A percentile compares a stretch with the other conserved stretches of the same genome.
These are phyloP conservation scores for Aspergillus caelatus DNA, from an alignment of 2,329 filamentous ascomycete genomes.

Conservation along the genomic window DNA sequence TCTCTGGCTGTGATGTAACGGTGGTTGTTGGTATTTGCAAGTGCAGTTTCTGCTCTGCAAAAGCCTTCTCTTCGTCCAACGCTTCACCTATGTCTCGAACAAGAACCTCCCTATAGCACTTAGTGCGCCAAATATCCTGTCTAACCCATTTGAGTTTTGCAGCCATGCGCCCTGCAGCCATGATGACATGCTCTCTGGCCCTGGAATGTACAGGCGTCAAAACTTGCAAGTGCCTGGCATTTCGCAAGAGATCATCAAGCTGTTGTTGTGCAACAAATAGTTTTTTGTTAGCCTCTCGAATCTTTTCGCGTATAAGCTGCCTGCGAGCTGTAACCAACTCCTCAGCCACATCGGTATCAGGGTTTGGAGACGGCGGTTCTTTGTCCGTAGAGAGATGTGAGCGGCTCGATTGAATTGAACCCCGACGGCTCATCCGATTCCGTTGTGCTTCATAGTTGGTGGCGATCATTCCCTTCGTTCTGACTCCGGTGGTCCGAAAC, in stretches of 20 bases:
- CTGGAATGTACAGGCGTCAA: constrained; percentile 89
- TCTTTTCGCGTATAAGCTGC: constrained; percentile 80
- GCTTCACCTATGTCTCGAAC: constrained; percentile 85
- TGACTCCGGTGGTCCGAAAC: constrained; percentile 86
- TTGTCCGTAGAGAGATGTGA: constrained; percentile 69
- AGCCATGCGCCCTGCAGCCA: constrained; percentile 79
- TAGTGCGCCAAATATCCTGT: constrained; percentile 89
- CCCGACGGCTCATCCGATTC: constrained; percentile 64
- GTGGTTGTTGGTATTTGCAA: constrained; percentile 21
- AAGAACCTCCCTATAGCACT: constrained; percentile 87
- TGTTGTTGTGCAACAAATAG: constrained; percentile 72
- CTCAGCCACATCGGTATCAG: constrained; percentile 76
- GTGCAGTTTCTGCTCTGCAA: constrained; percentile 30
- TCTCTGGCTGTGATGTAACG: constrained; percentile 19
- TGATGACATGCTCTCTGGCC: constrained; percentile 82
- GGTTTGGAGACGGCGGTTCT: constrained; percentile 73
- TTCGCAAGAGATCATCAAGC: constrained; percentile 80
- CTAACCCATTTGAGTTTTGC: constrained; percentile 93
- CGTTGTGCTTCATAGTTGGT: constrained; percentile 82
- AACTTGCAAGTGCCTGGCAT: constrained; percentile 86
- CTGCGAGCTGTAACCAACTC: constrained; percentile 82
- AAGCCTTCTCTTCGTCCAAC: constrained; percentile 26
- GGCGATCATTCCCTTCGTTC: constrained; percentile 84
- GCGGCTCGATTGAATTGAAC: constrained; percentile 57
- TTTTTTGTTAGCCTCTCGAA: constrained; percentile 79